Base-by-base conservation (phyloP, 176 grass and related monocot species). In the barley (Hordeum vulgare) region DNA sequence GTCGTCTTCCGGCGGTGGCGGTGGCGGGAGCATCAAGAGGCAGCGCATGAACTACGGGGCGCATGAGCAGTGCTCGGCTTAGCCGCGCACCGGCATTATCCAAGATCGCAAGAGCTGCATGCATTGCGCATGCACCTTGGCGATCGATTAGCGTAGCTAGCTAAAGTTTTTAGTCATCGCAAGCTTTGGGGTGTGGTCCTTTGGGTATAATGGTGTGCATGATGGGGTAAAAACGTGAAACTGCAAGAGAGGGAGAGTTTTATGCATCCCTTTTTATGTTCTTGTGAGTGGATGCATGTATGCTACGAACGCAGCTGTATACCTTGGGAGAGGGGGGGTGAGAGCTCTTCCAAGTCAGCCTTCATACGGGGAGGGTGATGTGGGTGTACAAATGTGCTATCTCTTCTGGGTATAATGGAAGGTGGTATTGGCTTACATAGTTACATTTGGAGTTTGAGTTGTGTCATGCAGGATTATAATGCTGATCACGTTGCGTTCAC, bases 11-110 rank as follows among this genome's bases (percentile, higher is more conserved):
- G 80, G 79, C 67, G 86, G 95, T 1, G 86, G 39, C n/a, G 79
- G 63, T 1, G 79, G 83, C 27, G 80, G 97, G 6, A 89, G 89
- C 47, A 92, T 88, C 41, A 99, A 99, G 85, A 72, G 97, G 45
- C 97, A 99, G 83, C 91, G 97, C 86, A 99, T 94, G 91, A 92
- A 91, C 74, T 83, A 90, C 69, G 86, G 79, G 57, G 86, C 70
- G 65, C 87, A 87, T n/a, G 94, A 91, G 47, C 88, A 91, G 51
- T 82, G 79, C 47, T 86, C 74, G 1, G 59, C 59, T 26, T 90
- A 90, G 42, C 39, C 41, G 54, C 87, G 27, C 35, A 75, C 61
- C 77, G 78, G 54, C 80, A 39, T 69, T 61, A 31, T 49, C 61
- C 13, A 61, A 21, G 15, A 24, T 23, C 60, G 27, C 21, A 21